Conservation (phyloP, 2,329 filamentous ascomycete species). For the Talaromyces islandicus region DNA sequence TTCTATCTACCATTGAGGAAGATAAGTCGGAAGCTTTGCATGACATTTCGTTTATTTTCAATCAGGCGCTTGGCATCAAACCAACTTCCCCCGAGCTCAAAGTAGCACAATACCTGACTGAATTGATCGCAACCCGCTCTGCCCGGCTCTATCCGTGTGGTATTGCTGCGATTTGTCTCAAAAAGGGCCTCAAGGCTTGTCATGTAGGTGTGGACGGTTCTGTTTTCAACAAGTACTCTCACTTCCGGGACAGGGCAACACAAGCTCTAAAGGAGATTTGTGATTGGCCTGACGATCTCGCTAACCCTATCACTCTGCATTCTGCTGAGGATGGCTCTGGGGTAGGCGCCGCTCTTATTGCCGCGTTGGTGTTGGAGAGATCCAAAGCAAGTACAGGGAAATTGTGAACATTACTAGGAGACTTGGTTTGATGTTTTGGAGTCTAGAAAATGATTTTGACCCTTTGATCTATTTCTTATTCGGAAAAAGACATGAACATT, state of each 20-base stretch:
- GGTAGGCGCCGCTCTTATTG: conserved; percentile 16
- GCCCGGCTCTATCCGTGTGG: conserved; percentile 89
- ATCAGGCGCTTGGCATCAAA: conserved; percentile 64
- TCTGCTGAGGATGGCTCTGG: conserved; percentile 13
- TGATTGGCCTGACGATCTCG: conserved; percentile 39
- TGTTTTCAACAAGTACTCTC: conserved; percentile 97
- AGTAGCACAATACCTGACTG: conserved; percentile 78
- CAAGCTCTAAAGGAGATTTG: conserved; percentile 83
- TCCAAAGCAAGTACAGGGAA: background rate
- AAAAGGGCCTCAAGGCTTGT: conserved; percentile 75
- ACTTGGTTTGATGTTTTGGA: background rate
- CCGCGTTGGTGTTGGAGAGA: conserved; percentile 10
- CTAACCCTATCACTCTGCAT: conserved; percentile 9
- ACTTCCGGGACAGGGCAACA: conserved; percentile 85
- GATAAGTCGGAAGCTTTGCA: conserved; percentile 87
- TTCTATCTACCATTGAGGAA: conserved; percentile 84
- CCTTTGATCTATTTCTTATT: background rate
- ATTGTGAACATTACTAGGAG: background rate
- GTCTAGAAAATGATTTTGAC: background rate
- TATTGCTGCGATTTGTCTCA: conserved; percentile 92
- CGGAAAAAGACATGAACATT: background rate
- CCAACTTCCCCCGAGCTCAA: conserved; percentile 72
- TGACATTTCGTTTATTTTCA: conserved; percentile 75
- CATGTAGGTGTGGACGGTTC: conserved; percentile 94
- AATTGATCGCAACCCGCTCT: conserved; percentile 86